Conservation (phyloP, 2,329 filamentous ascomycete species). For the Verticillium tricorpus region DNA sequence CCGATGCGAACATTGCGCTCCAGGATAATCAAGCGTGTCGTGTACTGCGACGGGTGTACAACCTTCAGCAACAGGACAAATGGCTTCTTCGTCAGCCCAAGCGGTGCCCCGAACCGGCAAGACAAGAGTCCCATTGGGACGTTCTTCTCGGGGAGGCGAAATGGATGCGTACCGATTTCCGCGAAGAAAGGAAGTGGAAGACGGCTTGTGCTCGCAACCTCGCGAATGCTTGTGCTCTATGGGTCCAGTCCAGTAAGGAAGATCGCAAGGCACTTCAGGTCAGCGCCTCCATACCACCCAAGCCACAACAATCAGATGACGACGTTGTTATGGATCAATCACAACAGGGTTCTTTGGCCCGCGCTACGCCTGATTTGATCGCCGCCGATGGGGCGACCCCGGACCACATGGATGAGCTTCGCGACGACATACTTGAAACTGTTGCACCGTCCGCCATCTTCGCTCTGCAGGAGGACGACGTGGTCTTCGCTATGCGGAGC, state of each 20-base stretch:
- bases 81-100: slow-evolving; percentile 92
- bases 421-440: slow-evolving; percentile 39
- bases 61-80: slow-evolving; percentile 83
- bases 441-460: slow-evolving; percentile 76
- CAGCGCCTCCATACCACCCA: slow-evolving; percentile 45
- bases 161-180: slow-evolving; percentile 97
- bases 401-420: slow-evolving; percentile 34
- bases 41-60: slow-evolving; percentile 80
- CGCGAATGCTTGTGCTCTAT: slow-evolving; percentile 80
- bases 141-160: slow-evolving; percentile 86
- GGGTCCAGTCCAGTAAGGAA: slow-evolving; percentile 61
- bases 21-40: slow-evolving; percentile 85
- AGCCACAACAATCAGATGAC: slow-evolving; percentile 19
- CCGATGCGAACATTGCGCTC: slow-evolving; percentile 77
- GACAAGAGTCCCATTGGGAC: slow-evolving; percentile 78
- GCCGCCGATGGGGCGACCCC: slow-evolving; percentile 59
- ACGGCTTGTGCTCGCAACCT: slow-evolving; percentile 73
- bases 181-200: slow-evolving; percentile 94
- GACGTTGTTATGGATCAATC: slow-evolving; percentile 28
- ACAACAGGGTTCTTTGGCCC: slow-evolving; percentile 29
- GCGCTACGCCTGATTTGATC: slow-evolving; percentile 64
- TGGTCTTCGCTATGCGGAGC: slow-evolving; percentile 71
- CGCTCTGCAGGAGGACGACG: slow-evolving; percentile 73
- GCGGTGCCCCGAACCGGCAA: slow-evolving; percentile 73
- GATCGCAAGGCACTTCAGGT: slow-evolving; percentile 67